These are phyloP conservation scores for Globisporangium iwayamae DNA, from an alignment of 352 stramenopile genomes.

Conservation along the genomic window DNA sequence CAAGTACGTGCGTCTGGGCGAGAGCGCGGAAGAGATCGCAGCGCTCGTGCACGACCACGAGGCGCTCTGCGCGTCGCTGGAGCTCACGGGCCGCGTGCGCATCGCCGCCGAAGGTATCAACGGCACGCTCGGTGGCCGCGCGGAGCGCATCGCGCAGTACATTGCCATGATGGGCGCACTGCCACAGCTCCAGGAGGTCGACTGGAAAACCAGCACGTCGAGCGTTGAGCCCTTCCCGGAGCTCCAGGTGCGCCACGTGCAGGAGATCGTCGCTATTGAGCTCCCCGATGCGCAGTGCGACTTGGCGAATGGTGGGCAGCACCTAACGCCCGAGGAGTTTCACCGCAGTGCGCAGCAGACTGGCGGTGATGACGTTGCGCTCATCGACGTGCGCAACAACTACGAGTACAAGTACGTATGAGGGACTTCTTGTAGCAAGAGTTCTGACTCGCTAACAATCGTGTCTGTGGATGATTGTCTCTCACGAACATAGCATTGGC, in stretches of 20 bases:
- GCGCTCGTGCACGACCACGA: constrained; percentile 40
- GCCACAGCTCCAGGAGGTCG: constrained; percentile 35
- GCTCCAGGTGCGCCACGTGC: constrained; percentile 60
- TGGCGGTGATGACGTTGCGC: constrained; percentile 25
- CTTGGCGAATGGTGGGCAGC: constrained; percentile 34
- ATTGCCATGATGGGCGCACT: constrained; percentile 45
- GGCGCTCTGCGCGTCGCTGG: constrained; percentile 41
- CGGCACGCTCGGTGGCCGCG: constrained; percentile 64
- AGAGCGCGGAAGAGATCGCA: constrained; percentile 33
- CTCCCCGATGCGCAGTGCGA: constrained; percentile 52
- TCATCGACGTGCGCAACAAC: constrained; percentile 76
- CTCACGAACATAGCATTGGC: constrained; percentile 36
- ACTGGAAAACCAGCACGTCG: constrained; percentile 82
- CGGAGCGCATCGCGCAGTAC: constrained; percentile 52
- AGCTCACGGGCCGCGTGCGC: constrained; percentile 68
- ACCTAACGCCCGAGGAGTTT: constrained; percentile 68
- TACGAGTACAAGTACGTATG: constrained; percentile 74
- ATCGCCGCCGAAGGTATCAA: constrained; percentile 86
- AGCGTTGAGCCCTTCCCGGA: constrained; percentile 51
- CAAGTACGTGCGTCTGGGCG: constrained; percentile 73
- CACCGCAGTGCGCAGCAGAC: constrained; percentile 28
- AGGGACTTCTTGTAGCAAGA: too few relatives aligned
- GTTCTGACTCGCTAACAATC: neutral
- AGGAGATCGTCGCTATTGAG: constrained; percentile 78
- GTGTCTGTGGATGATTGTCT: neutral